Evolutionary conservation across 202 grass and related monocot species (phyloP), one percentile per base, ranked within the genome.

Genomic region (Hordeum pubiflorum): DNA sequence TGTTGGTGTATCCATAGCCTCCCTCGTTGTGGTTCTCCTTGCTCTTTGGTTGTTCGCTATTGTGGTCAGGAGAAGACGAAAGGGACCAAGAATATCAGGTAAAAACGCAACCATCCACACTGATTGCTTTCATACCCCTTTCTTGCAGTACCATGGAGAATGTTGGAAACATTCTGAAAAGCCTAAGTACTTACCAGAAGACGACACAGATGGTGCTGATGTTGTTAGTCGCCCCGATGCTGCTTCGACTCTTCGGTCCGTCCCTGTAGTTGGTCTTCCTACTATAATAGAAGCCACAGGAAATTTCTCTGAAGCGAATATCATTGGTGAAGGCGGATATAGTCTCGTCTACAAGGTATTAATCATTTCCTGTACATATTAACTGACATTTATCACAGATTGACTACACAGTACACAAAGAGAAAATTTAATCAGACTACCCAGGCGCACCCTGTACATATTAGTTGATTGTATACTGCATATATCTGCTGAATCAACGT

Each of bases 321-420:
- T 82, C 57, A 74, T 82, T 26, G 69, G 80, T 1, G 41, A 15
- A 1, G 80, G 70, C 6, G 70, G 20, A 75, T 82, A 39, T 36
- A 21, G 41, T 3, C 0, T 1, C 3, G 80, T 82, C 14, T 82
- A 55, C 13, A 6, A 75, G 80, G 80, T 56, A 41, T 41, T 40
- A 40, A 3, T 40, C 10, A 40, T 40, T 40, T 10, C 38, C 10
- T 20, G 52, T n/a, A 55, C 17, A 55, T 55, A 55, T 55, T 5
- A 56, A 56, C 54, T 21, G 7, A 8, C 54, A 56, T 56, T 7
- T 5, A 1, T 55, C 13, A 7, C 6, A 56, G 9, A 56, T 9
- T 8, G n/a, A 21, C 8, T 10, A 22, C 54, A 41, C 39, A 11
- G 39, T 56, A 56, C 54, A 20, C 52, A 56, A 3, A 3, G 7